phyloP scores from a whole-genome alignment of 495 filamentous ascomycete genomes.

The Trichoderma asperelloides region DNA sequence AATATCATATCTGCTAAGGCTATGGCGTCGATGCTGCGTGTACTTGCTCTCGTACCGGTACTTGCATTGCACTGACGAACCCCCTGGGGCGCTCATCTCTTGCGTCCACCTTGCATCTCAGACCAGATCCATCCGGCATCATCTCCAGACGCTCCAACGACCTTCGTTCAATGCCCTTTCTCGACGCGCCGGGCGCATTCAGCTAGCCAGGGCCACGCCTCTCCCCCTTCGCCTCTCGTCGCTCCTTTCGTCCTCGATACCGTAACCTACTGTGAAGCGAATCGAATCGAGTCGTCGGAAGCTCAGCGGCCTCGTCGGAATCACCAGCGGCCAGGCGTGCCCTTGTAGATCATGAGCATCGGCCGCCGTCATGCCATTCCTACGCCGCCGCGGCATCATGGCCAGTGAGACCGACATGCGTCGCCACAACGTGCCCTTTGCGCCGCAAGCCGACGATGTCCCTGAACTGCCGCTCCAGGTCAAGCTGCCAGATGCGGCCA shows the following conservation, averaged over 20 bases:
- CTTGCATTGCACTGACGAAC: too few species aligned
- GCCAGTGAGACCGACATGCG: slow-evolving; percentile 43
- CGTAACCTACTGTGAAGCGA: not conserved
- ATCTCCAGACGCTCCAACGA: not conserved
- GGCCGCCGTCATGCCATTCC: slow-evolving; percentile 34
- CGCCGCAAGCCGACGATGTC: slow-evolving; percentile 1
- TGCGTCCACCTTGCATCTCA: not conserved
- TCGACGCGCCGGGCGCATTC: slow-evolving; percentile 3
- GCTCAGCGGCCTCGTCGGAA: not conserved
- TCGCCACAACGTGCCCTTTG: slow-evolving; percentile 19
- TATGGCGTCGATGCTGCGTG: not conserved
- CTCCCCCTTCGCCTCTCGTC: not conserved
- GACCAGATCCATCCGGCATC: not conserved
- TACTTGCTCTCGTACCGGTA: too few species aligned
- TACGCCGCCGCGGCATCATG: slow-evolving; percentile 41
- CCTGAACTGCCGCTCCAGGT: slow-evolving; percentile 21
- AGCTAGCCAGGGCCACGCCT: not conserved
- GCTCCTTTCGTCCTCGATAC: too few species aligned
- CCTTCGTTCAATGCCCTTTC: not conserved
- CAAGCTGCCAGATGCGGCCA: slow-evolving; percentile 14
- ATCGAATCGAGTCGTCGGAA: not conserved
- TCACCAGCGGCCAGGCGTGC: not conserved
- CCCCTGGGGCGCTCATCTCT: not conserved
- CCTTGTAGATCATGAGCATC: slow-evolving; percentile 3
- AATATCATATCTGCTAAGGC: not conserved